Base-by-base conservation (phyloP, 257 asterid genomes). In the Primulina tabacum region DNA sequence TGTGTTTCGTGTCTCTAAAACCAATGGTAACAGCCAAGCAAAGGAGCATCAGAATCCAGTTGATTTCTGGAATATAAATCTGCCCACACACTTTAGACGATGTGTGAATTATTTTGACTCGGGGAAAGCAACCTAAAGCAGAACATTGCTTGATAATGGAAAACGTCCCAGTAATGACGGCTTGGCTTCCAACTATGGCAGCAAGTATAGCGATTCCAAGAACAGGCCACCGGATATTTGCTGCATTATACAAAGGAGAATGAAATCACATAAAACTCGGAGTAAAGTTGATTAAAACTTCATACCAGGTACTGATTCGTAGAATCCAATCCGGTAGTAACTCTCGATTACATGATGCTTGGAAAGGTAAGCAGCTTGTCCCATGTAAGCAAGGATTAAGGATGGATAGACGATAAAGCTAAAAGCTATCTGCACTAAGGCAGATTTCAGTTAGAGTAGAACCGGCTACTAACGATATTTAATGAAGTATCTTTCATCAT, bases 361-460 rank as follows among this genome's bases (percentile, higher is more conserved):
- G 75, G 97, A 92, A 59, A 92, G 96, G 79, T 92, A 92, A 18
- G 98, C 98, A 55, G 98, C 98, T 90, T 92, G 98, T 75, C 98
- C 98, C 97, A 92, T 92, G 62, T 92, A 92, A 57, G 98, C 98
- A 7, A 92, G 97, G 84, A 88, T 87, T 76, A 92, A 74, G 4
- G 98, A 88, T 10, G 98, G 98, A 71, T 92, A 92, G n/a, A 92
- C 97, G 74, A 87, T 86, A 35, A 79, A 88, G 77, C 93, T 90
- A 80, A 92, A 92, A 14, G 97, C 97, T 29, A 92, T 82, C 97
- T 92, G 87, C 84, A 80, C 11, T 2, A 11, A 14, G 9, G 72
- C 37, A 71, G 75, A 18, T 62, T 52, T 43, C 35, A 28, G 57
- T 80, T 32, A 37, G 40, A 35, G 43, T 8, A 37, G 43, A 37